Evolutionary conservation across 73 alveolate species (phyloP).

Genomic region (Breviolum minutum): DNA sequence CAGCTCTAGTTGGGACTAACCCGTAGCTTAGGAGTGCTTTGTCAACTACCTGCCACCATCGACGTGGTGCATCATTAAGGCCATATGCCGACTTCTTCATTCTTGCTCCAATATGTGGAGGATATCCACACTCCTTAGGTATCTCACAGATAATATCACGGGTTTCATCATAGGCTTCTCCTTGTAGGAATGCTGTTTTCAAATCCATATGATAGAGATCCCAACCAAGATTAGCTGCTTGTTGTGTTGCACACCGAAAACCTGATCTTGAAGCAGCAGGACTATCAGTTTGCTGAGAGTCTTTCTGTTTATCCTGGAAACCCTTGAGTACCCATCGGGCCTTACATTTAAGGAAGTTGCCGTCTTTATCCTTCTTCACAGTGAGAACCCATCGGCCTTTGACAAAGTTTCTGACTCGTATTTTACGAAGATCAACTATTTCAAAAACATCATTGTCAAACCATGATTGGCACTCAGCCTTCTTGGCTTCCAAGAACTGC

Average conservation of each 20-base stretch:
- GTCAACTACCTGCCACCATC: constrained; percentile 22
- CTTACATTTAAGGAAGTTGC: constrained; percentile 22
- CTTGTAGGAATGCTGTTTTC: constrained; percentile 39
- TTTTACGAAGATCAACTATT: neutral
- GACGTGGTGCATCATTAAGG: constrained; percentile 12
- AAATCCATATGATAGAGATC: neutral
- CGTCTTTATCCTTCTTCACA: neutral
- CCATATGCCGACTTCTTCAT: constrained; percentile 14
- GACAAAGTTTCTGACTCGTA: neutral
- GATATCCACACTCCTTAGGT: neutral
- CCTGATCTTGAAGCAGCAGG: constrained; percentile 1
- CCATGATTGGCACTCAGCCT: constrained; percentile 4
- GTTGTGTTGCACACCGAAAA: neutral
- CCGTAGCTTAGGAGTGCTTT: neutral
- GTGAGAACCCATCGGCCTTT: constrained; percentile 30
- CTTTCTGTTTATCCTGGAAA: neutral
- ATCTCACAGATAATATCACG: neutral
- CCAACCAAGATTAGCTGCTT: neutral
- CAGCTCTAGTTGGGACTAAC: constrained; percentile 17
- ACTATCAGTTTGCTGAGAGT: constrained; percentile 22
- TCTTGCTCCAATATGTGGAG: constrained; percentile 8
- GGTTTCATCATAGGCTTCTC: constrained; percentile 28
- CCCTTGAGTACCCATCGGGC: constrained; percentile 25
- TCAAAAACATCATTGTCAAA: constrained; percentile 44
- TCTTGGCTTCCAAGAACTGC: constrained; percentile 22